A percentile compares a stretch with the other conserved stretches of the same genome.
These are phyloP conservation scores for Bruguiera gymnorhiza DNA, from an alignment of 345 rosid species.

Conservation along the genomic window DNA sequence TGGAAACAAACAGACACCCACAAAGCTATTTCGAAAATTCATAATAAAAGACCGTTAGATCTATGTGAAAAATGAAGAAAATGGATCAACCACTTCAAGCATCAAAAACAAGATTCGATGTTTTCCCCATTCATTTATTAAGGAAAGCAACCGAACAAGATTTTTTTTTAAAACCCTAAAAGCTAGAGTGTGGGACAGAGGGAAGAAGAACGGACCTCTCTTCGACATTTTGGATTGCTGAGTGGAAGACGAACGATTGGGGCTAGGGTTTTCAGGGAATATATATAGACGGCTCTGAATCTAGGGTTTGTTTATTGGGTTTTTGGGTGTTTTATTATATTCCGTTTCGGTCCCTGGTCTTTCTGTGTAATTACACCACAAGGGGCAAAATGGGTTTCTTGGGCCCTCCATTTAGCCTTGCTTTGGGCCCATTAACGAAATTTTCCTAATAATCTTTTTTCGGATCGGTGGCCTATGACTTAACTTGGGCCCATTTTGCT, in stretches of 20 bases:
- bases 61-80: too few species aligned
- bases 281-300: conserved; percentile 13
- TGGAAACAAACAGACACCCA: neutral
- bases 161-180: neutral
- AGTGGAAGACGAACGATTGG: neutral
- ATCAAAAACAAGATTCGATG: too few species aligned
- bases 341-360: conserved; percentile 1
- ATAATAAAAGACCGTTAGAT: too few species aligned
- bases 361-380: neutral
- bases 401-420: too few species aligned
- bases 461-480: too few species aligned
- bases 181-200: neutral
- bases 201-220: conserved; percentile 52
- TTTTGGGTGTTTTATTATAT: neutral
- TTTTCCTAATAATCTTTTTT: too few species aligned
- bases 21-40: too few species aligned
- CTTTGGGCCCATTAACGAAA: too few species aligned
- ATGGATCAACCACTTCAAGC: too few species aligned
- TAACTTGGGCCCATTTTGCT: too few species aligned
- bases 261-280: conserved; percentile 22
- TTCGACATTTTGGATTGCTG: conserved; percentile 76
- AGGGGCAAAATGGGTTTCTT: too few species aligned
- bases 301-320: conserved; percentile 25
- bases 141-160: accelerated
- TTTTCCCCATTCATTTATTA: neutral